These are phyloP conservation scores for Aspergillus novofumigatus DNA, from an alignment of 2,329 filamentous ascomycete species.

Conservation along the genomic window DNA sequence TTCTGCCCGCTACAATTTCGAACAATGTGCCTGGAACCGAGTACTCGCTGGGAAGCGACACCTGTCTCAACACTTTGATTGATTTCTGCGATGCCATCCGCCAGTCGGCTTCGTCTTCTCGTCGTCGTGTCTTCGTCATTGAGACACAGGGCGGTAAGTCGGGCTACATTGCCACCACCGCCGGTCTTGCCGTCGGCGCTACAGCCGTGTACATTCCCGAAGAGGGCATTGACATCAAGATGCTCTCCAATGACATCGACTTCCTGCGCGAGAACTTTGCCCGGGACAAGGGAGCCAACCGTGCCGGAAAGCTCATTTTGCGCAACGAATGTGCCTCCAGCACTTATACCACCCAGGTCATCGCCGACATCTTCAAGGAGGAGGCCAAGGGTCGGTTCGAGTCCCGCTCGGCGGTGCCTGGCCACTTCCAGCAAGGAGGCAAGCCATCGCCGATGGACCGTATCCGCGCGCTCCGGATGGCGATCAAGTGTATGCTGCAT, in stretches of 20 bases:
- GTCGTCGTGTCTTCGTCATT: slow-evolving; percentile 92
- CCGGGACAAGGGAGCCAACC: slow-evolving; percentile 79
- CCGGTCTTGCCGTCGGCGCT: slow-evolving; percentile 86
- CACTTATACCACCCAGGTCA: slow-evolving; percentile 87
- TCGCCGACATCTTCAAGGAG: slow-evolving; percentile 92
- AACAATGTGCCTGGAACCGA: slow-evolving; percentile 98
- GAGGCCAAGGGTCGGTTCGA: slow-evolving; percentile 92
- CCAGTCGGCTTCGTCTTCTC: slow-evolving; percentile 90
- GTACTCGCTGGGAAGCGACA: slow-evolving; percentile 94
- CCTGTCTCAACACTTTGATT: slow-evolving; percentile 90
- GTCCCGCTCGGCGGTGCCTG: slow-evolving; percentile 82
- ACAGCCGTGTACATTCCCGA: slow-evolving; percentile 94
- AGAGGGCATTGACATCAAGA: slow-evolving; percentile 89
- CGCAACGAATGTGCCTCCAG: slow-evolving; percentile 90
- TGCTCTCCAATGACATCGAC: slow-evolving; percentile 85
- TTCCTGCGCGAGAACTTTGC: slow-evolving; percentile 82
- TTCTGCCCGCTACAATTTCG: slow-evolving; percentile 93
- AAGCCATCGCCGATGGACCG: slow-evolving; percentile 95
- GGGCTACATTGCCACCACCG: slow-evolving; percentile 88
- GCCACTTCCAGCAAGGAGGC: slow-evolving; percentile 91
- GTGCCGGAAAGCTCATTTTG: slow-evolving; percentile 91
- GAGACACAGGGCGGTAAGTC: slow-evolving; percentile 95
- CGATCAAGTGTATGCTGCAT: slow-evolving; percentile 91
- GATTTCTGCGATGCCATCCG: slow-evolving; percentile 96
- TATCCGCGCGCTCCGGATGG: slow-evolving; percentile 82